These are phyloP conservation scores for Rhododendron henanense DNA, from an alignment of 148 eudicot genomes.

Conservation along the genomic window DNA sequence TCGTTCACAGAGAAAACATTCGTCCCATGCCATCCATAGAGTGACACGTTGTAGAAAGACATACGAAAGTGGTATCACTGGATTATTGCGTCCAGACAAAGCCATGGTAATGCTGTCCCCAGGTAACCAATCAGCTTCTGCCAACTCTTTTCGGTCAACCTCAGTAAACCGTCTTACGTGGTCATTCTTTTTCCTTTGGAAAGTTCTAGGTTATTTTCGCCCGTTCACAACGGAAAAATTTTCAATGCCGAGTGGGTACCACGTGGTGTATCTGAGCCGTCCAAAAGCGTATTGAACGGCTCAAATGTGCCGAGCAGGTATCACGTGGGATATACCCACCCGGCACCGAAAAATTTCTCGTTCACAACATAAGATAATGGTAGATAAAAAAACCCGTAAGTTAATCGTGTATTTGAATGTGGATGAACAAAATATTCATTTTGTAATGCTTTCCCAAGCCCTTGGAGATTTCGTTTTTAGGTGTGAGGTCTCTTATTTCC, in stretches of 20 bases:
- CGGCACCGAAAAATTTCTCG: too few species aligned
- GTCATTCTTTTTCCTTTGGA: not conserved
- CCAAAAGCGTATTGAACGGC: too few species aligned
- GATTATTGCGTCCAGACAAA: not conserved
- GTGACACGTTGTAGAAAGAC: not conserved
- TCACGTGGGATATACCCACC: too few species aligned
- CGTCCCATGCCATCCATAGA: not conserved
- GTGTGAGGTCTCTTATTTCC: not conserved
- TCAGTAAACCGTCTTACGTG: not conserved
- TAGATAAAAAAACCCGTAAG: not conserved
- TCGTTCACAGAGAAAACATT: not conserved
- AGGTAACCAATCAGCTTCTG: not conserved
- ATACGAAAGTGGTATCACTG: not conserved
- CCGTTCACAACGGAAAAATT: not conserved
- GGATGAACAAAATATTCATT: not conserved
- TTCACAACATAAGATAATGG: not conserved
- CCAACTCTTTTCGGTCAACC: slow-evolving; percentile 4
- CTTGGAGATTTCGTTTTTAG: not conserved
- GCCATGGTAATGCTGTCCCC: not conserved
- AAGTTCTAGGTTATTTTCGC: not conserved
- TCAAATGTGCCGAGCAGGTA: too few species aligned
- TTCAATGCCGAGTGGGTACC: too few species aligned
- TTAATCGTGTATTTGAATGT: not conserved
- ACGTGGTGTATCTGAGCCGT: too few species aligned
- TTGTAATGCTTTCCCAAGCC: not conserved